Base-by-base conservation (phyloP, 495 filamentous ascomycete species). In the Patellaria atrata region DNA sequence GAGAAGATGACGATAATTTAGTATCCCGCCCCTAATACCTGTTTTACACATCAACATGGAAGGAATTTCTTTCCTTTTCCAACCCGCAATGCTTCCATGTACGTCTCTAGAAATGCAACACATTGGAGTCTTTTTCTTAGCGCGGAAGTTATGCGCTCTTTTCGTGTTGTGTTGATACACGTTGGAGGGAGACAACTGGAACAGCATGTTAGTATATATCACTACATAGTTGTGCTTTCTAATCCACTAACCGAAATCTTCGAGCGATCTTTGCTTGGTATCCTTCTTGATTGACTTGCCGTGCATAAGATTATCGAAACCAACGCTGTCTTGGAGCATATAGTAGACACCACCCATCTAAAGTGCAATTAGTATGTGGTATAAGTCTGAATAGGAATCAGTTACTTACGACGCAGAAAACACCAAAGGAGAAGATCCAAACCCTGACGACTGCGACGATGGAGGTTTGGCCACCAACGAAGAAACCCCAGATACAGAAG, bases 271-370 rank as follows among this genome's bases (percentile, higher is more conserved):
- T 62, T 86, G 75, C 60, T 77, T 79, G 43, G 68, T 63, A 54
- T 70, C 74, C 56, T 74, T 75, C 61, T 79, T 79, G 31, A 71
- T 73, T 37, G 71, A 72, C 65, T 82, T 83, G 53, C 83, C 80
- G 59, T 92, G 82, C 80, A 91, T 86, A 40, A 92, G 65, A 64
- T 87, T 83, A 60, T 92, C 80, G 58, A 92, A 91, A 28, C 71
- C 71, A 22, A 62, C 53, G 49, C 74, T 82, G 55, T 71, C 73
- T 48, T 82, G 75, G 44, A 92, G 67, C 47, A 84, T 64, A 55
- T 82, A 77, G 63, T 84, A 85, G 9, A 74, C 44, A 37, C 65
- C 67, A 37, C 65, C 67, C 51, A 77, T 56, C n/a, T n/a, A n/a
- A n/a, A n/a, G n/a, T n/a, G n/a, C n/a, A n/a, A n/a, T n/a, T n/a